A percentile compares a stretch with the other conserved stretches of the same genome.
phyloP scores from a whole-genome alignment of 257 asterid species.

The Solanum megistacrolobum region DNA sequence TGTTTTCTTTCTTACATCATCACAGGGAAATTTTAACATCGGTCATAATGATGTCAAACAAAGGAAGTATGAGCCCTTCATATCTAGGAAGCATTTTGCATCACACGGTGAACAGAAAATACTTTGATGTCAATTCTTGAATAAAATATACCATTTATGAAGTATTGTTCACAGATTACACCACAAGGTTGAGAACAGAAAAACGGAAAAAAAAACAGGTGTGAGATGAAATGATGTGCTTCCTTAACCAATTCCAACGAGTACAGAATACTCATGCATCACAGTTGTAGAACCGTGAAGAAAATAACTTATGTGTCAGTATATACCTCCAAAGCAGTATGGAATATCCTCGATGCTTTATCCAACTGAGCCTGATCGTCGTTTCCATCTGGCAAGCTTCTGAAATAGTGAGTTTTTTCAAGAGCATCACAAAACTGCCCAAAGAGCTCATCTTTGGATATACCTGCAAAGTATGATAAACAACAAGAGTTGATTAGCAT shows the following conservation, averaged over 20 bases:
- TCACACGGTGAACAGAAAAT: neutral
- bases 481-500: neutral
- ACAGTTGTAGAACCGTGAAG: neutral
- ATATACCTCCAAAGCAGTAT: slow-evolving; percentile 56
- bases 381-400: slow-evolving; percentile 51
- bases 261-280: neutral
- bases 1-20: neutral
- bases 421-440: slow-evolving; percentile 70
- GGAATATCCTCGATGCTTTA: slow-evolving; percentile 48
- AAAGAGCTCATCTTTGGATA: slow-evolving; percentile 58
- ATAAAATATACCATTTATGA: neutral
- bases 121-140: neutral
- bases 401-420: slow-evolving; percentile 54
- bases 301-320: neutral
- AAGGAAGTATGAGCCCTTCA: neutral
- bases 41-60: neutral
- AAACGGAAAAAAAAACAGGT: neutral
- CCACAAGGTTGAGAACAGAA: neutral
- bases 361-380: slow-evolving; percentile 71
- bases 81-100: neutral
- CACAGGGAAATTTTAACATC: neutral
- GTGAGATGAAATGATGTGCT: neutral
- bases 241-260: neutral
- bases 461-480: slow-evolving; percentile 1
- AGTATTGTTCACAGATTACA: neutral